A percentile compares a stretch with the other conserved stretches of the same genome.
These are phyloP conservation scores for Globisporangium acanthophoron DNA, from an alignment of 352 stramenopile species.

Conservation along the genomic window DNA sequence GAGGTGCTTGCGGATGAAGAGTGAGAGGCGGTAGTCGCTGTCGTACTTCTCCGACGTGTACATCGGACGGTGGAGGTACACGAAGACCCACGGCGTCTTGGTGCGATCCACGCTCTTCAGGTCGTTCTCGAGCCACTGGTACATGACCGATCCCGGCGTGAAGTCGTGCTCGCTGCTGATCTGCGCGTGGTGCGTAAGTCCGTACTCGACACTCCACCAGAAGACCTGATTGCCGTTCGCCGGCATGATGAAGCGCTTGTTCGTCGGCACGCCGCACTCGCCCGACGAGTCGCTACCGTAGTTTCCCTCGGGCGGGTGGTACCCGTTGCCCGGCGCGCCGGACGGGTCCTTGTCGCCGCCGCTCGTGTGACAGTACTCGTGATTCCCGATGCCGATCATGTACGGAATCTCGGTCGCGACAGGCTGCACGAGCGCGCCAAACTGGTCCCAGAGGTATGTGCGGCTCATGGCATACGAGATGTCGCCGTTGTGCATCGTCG, in stretches of 20 bases:
- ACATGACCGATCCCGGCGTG: constrained; percentile 71
- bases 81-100: constrained; percentile 79
- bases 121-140: constrained; percentile 81
- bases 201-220: constrained; percentile 88
- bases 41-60: constrained; percentile 37
- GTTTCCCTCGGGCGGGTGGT: constrained; percentile 56
- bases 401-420: constrained; percentile 54
- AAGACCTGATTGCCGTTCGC: constrained; percentile 62
- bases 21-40: constrained; percentile 25
- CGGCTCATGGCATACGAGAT: constrained; percentile 49
- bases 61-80: constrained; percentile 45
- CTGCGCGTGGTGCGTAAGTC: constrained; percentile 83
- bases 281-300: constrained; percentile 51
- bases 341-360: constrained; percentile 34
- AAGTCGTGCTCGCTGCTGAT: constrained; percentile 90
- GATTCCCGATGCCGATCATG: constrained; percentile 45
- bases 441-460: constrained; percentile 70
- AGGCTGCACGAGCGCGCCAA: constrained; percentile 54
- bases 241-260: constrained; percentile 51
- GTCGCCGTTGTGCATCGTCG: constrained; percentile 70
- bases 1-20: constrained; percentile 29
- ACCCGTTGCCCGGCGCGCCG: constrained; percentile 33
- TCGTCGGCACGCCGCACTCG: constrained; percentile 59
- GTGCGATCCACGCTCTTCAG: constrained; percentile 72
- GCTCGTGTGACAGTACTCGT: constrained; percentile 58